Evolutionary conservation across 2,329 filamentous ascomycete genomes (phyloP).

Genomic region (Trichophyton equinum): DNA sequence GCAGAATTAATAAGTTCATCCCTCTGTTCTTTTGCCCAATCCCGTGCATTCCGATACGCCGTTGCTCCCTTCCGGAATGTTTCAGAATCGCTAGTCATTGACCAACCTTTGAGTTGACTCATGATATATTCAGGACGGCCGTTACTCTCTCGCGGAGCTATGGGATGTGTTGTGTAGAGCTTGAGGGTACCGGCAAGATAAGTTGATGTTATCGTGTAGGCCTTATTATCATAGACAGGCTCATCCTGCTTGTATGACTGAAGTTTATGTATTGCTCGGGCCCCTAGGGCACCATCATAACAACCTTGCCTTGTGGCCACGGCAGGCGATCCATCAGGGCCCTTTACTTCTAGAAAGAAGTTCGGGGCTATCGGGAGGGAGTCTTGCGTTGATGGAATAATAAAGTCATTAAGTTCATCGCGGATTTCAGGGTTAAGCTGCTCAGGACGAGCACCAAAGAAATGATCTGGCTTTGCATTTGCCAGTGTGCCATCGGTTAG

Average conservation of each 20-base stretch:
- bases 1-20: slow-evolving; percentile 25
- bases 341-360: too few relatives aligned
- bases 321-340: too few relatives aligned
- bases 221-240: slow-evolving; percentile 18
- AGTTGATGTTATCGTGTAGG: slow-evolving; percentile 18
- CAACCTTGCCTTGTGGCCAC: too few relatives aligned
- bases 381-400: slow-evolving; percentile 19
- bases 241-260: slow-evolving; percentile 18
- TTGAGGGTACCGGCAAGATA: slow-evolving; percentile 8
- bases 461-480: slow-evolving; percentile 21
- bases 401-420: slow-evolving; percentile 15
- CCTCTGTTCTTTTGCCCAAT: slow-evolving; percentile 28
- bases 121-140: slow-evolving; percentile 6
- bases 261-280: too few relatives aligned
- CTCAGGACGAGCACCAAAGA: slow-evolving; percentile 21
- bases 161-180: slow-evolving; percentile 7
- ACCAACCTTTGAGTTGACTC: slow-evolving; percentile 4
- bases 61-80: slow-evolving; percentile 18
- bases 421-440: slow-evolving; percentile 20
- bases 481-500: slow-evolving; percentile 23
- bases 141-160: not conserved
- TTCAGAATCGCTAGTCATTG: slow-evolving; percentile 11
- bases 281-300: too few relatives aligned
- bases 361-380: too few relatives aligned
- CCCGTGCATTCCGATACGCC: slow-evolving; percentile 25